These are phyloP conservation scores for Kazachstania kunashirensis DNA, from an alignment of 805 yeast genomes.

Conservation along the genomic window DNA sequence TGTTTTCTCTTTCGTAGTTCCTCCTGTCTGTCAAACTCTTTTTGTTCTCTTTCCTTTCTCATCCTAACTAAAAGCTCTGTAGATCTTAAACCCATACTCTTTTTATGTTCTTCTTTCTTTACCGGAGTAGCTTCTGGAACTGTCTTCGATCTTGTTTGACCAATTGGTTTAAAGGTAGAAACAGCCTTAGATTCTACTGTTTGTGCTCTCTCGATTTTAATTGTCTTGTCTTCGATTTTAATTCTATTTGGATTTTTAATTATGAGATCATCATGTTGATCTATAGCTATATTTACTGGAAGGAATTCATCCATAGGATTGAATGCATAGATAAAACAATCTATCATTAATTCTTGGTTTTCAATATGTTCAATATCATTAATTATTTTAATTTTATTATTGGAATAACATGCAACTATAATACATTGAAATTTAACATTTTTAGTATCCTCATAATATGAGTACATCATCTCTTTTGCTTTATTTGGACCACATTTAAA, in stretches of 20 bases:
- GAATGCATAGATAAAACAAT: constrained; percentile 29
- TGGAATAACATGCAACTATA: constrained; percentile 15
- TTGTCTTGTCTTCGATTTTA: neutral
- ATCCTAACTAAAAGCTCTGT: constrained; percentile 26
- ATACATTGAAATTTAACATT: constrained; percentile 22
- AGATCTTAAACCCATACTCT: constrained; percentile 21
- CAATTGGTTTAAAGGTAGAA: neutral
- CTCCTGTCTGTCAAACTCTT: constrained; percentile 22
- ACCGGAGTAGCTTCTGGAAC: constrained; percentile 1
- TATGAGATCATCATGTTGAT: constrained; percentile 11
- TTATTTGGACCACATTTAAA: constrained; percentile 19
- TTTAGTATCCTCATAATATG: constrained; percentile 19
- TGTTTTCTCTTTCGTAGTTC: constrained; percentile 22
- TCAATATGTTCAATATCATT: constrained; percentile 14
- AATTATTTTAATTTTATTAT: constrained; percentile 16
- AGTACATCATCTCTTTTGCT: constrained; percentile 24
- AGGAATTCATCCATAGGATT: constrained; percentile 24
- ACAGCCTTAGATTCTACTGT: constrained; percentile 7
- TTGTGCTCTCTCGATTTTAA: constrained; percentile 6
- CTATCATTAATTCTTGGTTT: constrained; percentile 13
- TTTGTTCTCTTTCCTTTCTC: constrained; percentile 26
- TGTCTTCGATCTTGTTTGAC: constrained; percentile 5
- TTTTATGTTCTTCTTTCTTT: constrained; percentile 8
- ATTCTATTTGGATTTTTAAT: constrained; percentile 16
- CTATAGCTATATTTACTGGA: constrained; percentile 14